These are phyloP conservation scores for Blastomyces silverae DNA, from an alignment of 2,329 filamentous ascomycete species.

Conservation along the genomic window DNA sequence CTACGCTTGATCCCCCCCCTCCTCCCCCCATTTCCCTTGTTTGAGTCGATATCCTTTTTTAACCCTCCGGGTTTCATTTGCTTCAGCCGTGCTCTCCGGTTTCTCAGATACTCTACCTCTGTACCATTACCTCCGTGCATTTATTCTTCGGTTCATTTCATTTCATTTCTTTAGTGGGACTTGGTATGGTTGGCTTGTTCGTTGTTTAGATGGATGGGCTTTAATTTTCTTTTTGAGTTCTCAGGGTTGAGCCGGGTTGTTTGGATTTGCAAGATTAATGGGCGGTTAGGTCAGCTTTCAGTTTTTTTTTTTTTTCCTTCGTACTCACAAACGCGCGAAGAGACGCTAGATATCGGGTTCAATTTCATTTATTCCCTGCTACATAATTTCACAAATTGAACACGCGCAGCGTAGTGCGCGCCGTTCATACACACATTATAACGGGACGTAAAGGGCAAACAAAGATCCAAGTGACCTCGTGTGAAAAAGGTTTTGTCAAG, in stretches of 20 bases:
- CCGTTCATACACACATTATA: no score
- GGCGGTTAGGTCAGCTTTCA: background rate
- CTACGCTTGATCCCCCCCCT: background rate
- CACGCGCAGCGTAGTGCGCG: no score
- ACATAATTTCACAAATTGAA: background rate
- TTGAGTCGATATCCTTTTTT: constrained; percentile 12
- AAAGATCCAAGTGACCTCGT: no score
- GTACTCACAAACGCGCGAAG: background rate
- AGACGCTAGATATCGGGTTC: background rate
- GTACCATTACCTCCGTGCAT: background rate
- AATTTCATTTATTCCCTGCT: background rate
- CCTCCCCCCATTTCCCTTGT: constrained; percentile 1
- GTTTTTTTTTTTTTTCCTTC: background rate
- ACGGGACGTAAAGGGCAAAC: no score
- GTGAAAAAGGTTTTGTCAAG: no score
- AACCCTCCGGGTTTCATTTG: background rate
- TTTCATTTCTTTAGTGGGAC: constrained; percentile 14
- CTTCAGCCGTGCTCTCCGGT: background rate
- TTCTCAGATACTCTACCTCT: background rate
- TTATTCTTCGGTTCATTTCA: constrained; percentile 9
- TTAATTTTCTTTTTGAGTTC: background rate
- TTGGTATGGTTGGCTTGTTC: background rate
- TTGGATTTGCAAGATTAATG: background rate
- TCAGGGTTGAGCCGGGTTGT: background rate
- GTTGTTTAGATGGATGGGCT: background rate